Conservation (phyloP, 1,139 yeast genomes). For the Sugiyamaella sp. region DNA sequence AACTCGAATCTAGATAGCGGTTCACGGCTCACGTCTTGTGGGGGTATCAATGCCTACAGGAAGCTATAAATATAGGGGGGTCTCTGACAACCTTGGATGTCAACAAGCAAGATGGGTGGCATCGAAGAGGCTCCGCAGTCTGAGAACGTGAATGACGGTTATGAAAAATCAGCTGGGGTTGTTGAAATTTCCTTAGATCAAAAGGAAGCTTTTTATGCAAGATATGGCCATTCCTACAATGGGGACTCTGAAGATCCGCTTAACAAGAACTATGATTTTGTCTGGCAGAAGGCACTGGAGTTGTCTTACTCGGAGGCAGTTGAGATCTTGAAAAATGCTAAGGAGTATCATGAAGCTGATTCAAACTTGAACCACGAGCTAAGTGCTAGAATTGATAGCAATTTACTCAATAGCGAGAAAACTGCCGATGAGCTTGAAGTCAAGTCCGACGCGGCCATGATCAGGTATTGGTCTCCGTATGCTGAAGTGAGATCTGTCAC, state of each 20-base stretch:
- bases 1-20: too few relatives aligned
- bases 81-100: too few relatives aligned
- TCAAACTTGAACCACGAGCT: conserved; percentile 50
- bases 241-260: conserved; percentile 12
- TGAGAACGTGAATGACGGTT: not conserved
- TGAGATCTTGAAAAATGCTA: conserved; percentile 46
- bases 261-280: conserved; percentile 11
- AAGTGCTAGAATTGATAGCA: not conserved
- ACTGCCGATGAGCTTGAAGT: conserved; percentile 36
- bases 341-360: conserved; percentile 51
- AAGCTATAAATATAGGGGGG: too few relatives aligned
- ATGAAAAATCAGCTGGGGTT: conserved; percentile 4
- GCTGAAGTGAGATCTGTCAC: conserved; percentile 53
- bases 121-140: not conserved
- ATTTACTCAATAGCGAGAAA: conserved; percentile 1
- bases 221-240: conserved; percentile 18
- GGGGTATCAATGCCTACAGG: too few relatives aligned
- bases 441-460: conserved; percentile 48
- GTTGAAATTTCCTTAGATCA: conserved; percentile 14
- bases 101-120: not conserved
- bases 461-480: conserved; percentile 55
- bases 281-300: conserved; percentile 17
- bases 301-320: conserved; percentile 49
- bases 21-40: too few relatives aligned
- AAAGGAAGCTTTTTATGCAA: conserved; percentile 18